Evolutionary conservation across 345 rosid species (phyloP), one percentile per base, ranked within the genome.

Genomic region (Syzygium aromaticum): DNA sequence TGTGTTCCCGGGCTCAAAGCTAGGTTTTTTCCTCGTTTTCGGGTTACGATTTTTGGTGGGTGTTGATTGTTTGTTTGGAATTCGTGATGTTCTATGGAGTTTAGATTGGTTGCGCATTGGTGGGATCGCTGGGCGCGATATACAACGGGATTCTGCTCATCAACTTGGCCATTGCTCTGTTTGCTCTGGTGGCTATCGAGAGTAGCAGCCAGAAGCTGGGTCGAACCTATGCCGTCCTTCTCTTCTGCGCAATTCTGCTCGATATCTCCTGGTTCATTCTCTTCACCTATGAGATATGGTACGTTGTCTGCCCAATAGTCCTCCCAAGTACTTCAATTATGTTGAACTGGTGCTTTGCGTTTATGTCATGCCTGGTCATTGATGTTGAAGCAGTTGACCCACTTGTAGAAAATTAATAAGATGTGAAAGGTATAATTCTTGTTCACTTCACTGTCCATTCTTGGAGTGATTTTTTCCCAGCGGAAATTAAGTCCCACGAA

Each of bases 121-220:
- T 96, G 85, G 98, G 98, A 89, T 95, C 98, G 23, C 90, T 96
- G 27, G 98, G 98, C 19, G 98, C 98, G 84, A 92, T 93, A 87
- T 95, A 94, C 94, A 97, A 95, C 64, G 99, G 99, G 52, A 96
- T 96, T 1, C 88, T 94, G 91, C 86, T 97, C 22, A 91, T 95
- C 33, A 94, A 96, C 88, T 89, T 97, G 80, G 95, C 89, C 85
- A 94, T 96, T 51, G 95, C 98, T 9, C 90, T 97, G 90, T 97
- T 96, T 54, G 98, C 98, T 15, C 92, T 97, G 80, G 98, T 96
- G 3, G 98, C 98, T 49, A 94, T 96, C 84, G 98, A 94, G 90
- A 97, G 97, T 86, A 95, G 95, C 89, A 95, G 96, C 89, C 97
- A 97, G 91, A 92, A 92, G 57, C 88, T 96, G 43, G 96, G 95